Conservation (phyloP, 2,329 filamentous ascomycete genomes). For the Moelleriella libera region DNA sequence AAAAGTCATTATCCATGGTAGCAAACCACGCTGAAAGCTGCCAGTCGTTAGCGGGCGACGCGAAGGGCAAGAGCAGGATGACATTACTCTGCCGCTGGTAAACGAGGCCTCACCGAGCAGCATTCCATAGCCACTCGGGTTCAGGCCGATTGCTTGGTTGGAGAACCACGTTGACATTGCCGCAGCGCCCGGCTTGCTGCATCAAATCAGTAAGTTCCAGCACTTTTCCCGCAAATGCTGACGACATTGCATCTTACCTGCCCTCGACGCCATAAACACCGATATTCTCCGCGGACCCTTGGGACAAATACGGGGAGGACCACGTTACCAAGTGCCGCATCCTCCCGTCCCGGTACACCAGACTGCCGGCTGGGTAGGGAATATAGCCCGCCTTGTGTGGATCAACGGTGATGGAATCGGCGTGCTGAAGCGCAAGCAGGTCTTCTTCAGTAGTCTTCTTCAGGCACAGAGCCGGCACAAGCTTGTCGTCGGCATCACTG, state of each 20-base stretch:
- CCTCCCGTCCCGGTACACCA: conserved; percentile 28
- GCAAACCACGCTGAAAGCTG: conserved; percentile 26
- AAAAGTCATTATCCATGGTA: conserved; percentile 19
- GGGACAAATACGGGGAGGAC: conserved; percentile 24
- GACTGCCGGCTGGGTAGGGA: conserved; percentile 27
- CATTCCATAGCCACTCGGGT: conserved; percentile 24
- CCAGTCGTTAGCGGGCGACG: not conserved
- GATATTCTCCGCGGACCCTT: conserved; percentile 23
- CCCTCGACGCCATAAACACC: conserved; percentile 30
- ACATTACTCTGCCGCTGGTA: conserved; percentile 23
- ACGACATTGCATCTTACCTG: conserved; percentile 11
- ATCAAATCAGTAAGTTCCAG: not conserved
- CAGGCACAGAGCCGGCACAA: conserved; percentile 16
- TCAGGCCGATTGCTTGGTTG: conserved; percentile 26
- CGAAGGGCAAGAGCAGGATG: not conserved
- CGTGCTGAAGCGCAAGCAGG: conserved; percentile 21
- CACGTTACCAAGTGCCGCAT: conserved; percentile 29
- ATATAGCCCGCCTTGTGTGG: conserved; percentile 33
- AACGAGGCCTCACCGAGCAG: conserved; percentile 28
- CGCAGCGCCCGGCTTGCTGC: conserved; percentile 29
- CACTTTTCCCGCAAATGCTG: not conserved
- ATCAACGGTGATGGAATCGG: conserved; percentile 32
- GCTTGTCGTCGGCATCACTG: conserved; percentile 11
- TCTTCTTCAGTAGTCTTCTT: conserved; percentile 20
- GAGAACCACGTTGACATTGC: conserved; percentile 29